Percentiles rank a stretch among this genome's conserved stretches.
Conservation (phyloP, 2,329 filamentous ascomycete genomes). For the Ambrosiella beaveri region DNA sequence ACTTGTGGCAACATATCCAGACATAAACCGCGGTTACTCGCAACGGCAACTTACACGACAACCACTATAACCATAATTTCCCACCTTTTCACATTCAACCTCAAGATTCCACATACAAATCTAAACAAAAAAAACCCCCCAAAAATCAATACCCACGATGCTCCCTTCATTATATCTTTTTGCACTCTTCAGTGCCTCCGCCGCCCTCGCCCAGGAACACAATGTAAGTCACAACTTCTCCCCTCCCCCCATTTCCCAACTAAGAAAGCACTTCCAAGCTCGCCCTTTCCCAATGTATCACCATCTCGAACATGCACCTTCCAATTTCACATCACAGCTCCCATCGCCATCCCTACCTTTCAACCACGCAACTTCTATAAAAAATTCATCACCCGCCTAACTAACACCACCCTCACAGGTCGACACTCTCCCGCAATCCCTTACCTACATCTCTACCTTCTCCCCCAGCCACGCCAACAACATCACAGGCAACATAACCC, state of each 20-base stretch:
- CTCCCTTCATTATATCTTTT: not conserved
- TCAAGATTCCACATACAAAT: not conserved
- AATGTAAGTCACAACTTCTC: not conserved
- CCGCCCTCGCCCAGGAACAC: not conserved
- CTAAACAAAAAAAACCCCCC: not conserved
- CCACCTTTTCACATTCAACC: not conserved
- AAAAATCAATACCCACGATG: not conserved
- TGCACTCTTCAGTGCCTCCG: not conserved
- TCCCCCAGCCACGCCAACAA: not conserved
- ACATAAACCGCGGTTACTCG: too few relatives aligned
- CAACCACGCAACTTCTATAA: not conserved
- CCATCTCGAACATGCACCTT: too few relatives aligned
- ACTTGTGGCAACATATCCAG: too few relatives aligned
- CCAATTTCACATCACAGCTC: too few relatives aligned
- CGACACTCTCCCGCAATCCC: not conserved
- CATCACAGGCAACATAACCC: not conserved
- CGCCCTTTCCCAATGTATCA: not conserved
- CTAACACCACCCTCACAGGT: not conserved
- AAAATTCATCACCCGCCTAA: not conserved
- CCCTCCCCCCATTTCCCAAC: not conserved
- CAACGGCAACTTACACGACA: too few relatives aligned
- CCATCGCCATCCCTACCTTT: not conserved
- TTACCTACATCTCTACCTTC: conserved; percentile 2
- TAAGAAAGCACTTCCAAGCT: not conserved
- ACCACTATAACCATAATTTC: too few relatives aligned